Evolutionary conservation across 768 basidiomycete genomes (phyloP).

Genomic region (Kondoa malvinella): DNA sequence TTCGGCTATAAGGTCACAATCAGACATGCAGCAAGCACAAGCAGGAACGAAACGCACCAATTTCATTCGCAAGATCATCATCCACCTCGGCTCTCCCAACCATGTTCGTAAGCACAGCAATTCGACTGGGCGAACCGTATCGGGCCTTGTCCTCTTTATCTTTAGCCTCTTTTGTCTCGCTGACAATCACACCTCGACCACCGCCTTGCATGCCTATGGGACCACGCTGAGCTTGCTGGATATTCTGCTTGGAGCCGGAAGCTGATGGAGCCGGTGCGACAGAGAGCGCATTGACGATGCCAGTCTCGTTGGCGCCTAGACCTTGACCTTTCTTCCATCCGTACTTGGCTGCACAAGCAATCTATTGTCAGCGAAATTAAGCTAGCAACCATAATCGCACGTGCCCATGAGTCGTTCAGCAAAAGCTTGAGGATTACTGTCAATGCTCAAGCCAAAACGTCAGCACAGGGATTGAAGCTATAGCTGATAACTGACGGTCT

Average conservation of each 20-base stretch:
- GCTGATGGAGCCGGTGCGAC: constrained; percentile 41
- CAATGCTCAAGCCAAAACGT: background rate
- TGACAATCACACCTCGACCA: constrained; percentile 75
- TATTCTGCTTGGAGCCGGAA: constrained; percentile 23
- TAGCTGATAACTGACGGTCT: background rate
- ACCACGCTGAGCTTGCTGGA: constrained; percentile 17
- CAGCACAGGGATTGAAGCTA: background rate
- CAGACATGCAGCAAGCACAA: background rate
- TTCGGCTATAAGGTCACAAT: constrained; percentile 41
- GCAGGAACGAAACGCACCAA: constrained; percentile 43
- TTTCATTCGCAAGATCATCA: constrained; percentile 60
- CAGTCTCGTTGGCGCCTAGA: constrained; percentile 62
- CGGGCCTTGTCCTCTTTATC: constrained; percentile 56
- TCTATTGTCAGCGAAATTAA: too few species aligned
- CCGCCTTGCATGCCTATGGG: constrained; percentile 24
- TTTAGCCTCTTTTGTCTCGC: constrained; percentile 70
- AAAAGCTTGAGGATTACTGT: constrained; percentile 35
- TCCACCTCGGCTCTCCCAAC: constrained; percentile 66
- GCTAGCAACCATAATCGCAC: background rate
- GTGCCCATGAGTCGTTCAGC: constrained; percentile 60
- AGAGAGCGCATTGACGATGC: constrained; percentile 73
- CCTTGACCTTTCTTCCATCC: constrained; percentile 90
- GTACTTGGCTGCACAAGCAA: constrained; percentile 49
- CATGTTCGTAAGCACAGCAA: constrained; percentile 80
- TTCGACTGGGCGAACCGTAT: constrained; percentile 76